A percentile compares a stretch with the other conserved stretches of the same genome.
Conservation (phyloP, 2,329 filamentous ascomycete genomes). For the Stylonectria norvegica region DNA sequence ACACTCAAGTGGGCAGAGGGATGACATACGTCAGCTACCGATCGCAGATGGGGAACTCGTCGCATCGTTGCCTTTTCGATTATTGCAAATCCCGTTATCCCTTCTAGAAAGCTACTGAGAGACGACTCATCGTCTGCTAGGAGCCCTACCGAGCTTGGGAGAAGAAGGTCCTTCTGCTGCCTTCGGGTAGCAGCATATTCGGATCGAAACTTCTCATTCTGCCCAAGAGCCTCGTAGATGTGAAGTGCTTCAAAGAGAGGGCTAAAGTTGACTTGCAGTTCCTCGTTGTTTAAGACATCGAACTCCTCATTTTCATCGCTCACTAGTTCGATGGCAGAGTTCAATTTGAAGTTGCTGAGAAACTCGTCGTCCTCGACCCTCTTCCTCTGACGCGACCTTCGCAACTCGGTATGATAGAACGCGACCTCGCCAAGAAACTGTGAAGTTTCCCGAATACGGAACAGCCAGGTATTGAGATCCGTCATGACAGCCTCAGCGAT, state of each 20-base stretch:
- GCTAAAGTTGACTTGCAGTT: constrained; percentile 89
- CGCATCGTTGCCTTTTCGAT: constrained; percentile 93
- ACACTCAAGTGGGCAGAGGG: not conserved
- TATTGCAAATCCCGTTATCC: constrained; percentile 93
- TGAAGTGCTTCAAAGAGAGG: constrained; percentile 93
- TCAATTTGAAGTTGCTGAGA: constrained; percentile 81
- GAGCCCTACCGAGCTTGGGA: constrained; percentile 73
- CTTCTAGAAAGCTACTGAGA: constrained; percentile 86
- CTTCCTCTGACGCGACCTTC: constrained; percentile 78
- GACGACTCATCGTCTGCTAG: constrained; percentile 79
- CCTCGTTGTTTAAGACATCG: constrained; percentile 91
- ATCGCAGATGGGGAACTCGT: constrained; percentile 76
- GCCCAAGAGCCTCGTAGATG: constrained; percentile 91
- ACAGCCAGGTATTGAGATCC: constrained; percentile 96
- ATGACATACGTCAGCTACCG: constrained; percentile 70
- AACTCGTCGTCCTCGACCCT: constrained; percentile 73
- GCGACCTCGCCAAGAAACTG: constrained; percentile 95
- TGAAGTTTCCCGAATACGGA: constrained; percentile 89
- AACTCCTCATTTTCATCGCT: constrained; percentile 95
- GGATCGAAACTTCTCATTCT: constrained; percentile 83
- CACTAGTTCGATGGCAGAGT: constrained; percentile 92
- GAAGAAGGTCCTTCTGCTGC: constrained; percentile 84
- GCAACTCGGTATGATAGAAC: constrained; percentile 91
- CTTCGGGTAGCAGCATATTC: constrained; percentile 91
- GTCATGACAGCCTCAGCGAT: constrained; percentile 97